phyloP scores from a whole-genome alignment of 352 stramenopile species.

The Globisporangium carolinianum region DNA sequence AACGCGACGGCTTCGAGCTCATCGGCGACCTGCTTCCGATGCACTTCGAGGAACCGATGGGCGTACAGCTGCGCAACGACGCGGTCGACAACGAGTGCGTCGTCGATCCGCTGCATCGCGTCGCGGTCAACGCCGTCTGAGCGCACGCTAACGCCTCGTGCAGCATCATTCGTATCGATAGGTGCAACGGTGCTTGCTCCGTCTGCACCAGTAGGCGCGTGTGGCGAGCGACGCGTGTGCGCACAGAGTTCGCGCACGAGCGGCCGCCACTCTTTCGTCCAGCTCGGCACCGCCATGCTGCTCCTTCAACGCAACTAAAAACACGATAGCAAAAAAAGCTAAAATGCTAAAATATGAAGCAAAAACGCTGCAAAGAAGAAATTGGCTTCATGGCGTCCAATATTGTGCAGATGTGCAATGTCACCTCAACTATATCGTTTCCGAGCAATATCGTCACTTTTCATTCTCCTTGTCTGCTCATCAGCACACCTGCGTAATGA shows the following conservation, averaged over 20 bases:
- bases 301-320: not conserved
- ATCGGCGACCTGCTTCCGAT: conserved; percentile 36
- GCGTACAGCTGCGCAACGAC: conserved; percentile 41
- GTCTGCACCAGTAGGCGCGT: not conserved
- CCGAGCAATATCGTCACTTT: too few species aligned
- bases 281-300: conserved; percentile 28
- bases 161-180: not conserved
- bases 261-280: conserved; percentile 58
- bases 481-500: too few species aligned
- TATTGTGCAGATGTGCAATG: too few species aligned
- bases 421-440: too few species aligned
- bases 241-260: conserved; percentile 40
- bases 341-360: too few species aligned
- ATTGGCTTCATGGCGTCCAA: too few species aligned
- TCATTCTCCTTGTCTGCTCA: too few species aligned
- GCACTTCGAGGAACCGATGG: conserved; percentile 40
- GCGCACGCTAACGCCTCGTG: not conserved
- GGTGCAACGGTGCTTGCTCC: not conserved
- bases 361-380: too few species aligned
- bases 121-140: not conserved
- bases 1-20: conserved; percentile 31
- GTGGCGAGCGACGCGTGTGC: conserved; percentile 4
- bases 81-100: conserved; percentile 30
- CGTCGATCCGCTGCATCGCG: not conserved
- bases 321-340: not conserved